phyloP scores from a whole-genome alignment of 192 early-diverging fungal species.

The Globomyces pollinis-pini region DNA sequence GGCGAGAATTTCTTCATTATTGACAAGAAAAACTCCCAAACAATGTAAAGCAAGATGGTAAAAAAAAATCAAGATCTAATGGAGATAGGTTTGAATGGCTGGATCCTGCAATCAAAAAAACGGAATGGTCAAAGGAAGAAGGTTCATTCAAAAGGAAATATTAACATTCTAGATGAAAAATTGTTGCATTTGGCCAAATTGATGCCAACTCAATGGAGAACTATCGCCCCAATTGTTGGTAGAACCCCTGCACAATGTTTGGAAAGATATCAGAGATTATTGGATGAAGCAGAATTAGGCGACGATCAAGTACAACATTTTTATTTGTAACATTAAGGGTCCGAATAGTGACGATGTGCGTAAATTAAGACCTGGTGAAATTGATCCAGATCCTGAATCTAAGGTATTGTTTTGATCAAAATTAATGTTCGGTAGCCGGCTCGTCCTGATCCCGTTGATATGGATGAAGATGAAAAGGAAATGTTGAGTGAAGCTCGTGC shows the following conservation, averaged over 20 bases:
- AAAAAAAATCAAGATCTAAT: constrained; percentile 19
- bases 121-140: constrained; percentile 98
- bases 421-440: too few species aligned
- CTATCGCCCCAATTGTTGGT: constrained; percentile 96
- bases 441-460: constrained; percentile 95
- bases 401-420: too few species aligned
- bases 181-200: constrained; percentile 93
- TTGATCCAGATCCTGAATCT: constrained; percentile 94
- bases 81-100: too few species aligned
- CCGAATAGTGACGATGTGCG: constrained; percentile 80
- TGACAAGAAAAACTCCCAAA: constrained; percentile 92
- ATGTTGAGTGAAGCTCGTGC: constrained; percentile 98
- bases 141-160: too few species aligned
- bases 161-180: too few species aligned
- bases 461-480: constrained; percentile 99
- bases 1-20: constrained; percentile 93
- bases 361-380: constrained; percentile 84
- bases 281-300: constrained; percentile 91
- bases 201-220: constrained; percentile 99
- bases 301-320: constrained; percentile 44
- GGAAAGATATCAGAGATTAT: constrained; percentile 86
- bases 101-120: constrained; percentile 98
- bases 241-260: constrained; percentile 93
- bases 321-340: constrained; percentile 55
- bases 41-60: constrained; percentile 99